Conservation (phyloP, 352 stramenopile genomes). For the Thraustochytrium striatum region DNA sequence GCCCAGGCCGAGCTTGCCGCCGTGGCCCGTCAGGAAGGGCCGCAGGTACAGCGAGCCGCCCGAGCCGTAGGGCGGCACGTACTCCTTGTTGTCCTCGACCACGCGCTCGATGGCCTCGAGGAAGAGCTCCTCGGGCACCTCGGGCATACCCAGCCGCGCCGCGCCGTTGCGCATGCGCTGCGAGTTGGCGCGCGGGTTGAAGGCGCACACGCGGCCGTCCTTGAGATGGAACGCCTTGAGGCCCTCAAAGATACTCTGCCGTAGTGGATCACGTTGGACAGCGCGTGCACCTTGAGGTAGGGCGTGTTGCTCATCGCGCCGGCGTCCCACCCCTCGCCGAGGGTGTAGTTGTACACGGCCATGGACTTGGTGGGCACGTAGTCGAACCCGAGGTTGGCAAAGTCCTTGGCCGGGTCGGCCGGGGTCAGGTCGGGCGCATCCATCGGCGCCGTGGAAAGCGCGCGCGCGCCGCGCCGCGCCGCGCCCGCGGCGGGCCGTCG, state of each 20-base stretch:
- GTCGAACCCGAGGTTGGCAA: constrained; percentile 33
- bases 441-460: background rate
- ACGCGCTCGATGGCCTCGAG: constrained; percentile 68
- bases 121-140: constrained; percentile 67
- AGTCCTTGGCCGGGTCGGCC: background rate
- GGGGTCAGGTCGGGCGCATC: background rate
- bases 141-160: constrained; percentile 71
- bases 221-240: constrained; percentile 76
- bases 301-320: background rate
- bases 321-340: constrained; percentile 45
- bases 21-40: constrained; percentile 74
- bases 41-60: constrained; percentile 73
- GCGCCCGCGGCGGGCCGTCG: too few species aligned
- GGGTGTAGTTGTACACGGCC: constrained; percentile 39
- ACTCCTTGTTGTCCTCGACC: constrained; percentile 76
- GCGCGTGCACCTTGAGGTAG: background rate
- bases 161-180: constrained; percentile 67
- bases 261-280: constrained; percentile 52
- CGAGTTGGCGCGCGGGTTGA: constrained; percentile 75
- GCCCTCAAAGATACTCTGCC: constrained; percentile 69
- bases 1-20: constrained; percentile 72
- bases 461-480: too few species aligned
- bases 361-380: constrained; percentile 44
- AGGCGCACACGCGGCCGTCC: constrained; percentile 70
- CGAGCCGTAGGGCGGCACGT: constrained; percentile 74